Percentiles rank a stretch among this genome's conserved stretches.
Conservation (phyloP, 2,329 filamentous ascomycete genomes). For the Cercospora brassicicola region DNA sequence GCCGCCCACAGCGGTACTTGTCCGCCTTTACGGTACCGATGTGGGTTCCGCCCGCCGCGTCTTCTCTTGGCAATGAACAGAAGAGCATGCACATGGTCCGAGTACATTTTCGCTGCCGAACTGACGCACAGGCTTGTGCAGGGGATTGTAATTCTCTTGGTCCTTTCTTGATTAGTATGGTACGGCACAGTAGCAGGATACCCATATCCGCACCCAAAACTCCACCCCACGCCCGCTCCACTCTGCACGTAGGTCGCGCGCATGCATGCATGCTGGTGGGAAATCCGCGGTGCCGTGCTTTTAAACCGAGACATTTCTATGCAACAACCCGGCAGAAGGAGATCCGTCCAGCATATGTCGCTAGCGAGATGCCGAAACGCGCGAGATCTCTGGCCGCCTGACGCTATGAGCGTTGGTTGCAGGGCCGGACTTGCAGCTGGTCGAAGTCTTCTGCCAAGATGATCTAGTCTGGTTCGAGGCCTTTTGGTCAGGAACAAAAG, state of each 20-base stretch:
- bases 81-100: neutral
- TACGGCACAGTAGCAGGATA: neutral
- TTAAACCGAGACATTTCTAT: neutral
- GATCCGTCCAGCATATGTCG: neutral
- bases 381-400: neutral
- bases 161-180: neutral
- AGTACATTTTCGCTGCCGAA: conserved; percentile 6
- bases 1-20: neutral
- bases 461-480: neutral
- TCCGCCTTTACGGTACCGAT: neutral
- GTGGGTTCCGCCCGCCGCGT: neutral
- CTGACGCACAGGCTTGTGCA: neutral
- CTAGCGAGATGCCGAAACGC: conserved; percentile 1
- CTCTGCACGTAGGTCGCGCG: conserved; percentile 1
- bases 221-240: neutral
- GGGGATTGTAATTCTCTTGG: neutral
- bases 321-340: neutral
- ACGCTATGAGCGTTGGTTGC: neutral
- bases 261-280: neutral
- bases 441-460: neutral
- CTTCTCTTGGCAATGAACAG: neutral
- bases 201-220: neutral
- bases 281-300: conserved; percentile 7
- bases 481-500: neutral
- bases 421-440: neutral